Conservation (phyloP, 805 yeast genomes). For the Lachancea dasiensis region DNA sequence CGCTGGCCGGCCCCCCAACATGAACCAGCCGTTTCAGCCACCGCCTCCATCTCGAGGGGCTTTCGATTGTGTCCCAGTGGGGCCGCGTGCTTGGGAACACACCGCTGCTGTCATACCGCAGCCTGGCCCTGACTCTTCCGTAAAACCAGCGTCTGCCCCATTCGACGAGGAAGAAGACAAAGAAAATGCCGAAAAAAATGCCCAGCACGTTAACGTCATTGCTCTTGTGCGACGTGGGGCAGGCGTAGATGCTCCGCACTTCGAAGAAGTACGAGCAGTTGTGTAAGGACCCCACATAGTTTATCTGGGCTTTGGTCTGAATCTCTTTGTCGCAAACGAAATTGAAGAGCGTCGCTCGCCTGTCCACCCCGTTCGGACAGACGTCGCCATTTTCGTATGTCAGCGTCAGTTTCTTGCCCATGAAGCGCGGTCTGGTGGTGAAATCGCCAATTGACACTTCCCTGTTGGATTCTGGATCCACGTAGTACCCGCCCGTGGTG, state of each 20-base stretch:
- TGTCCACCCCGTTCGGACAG: constrained; percentile 49
- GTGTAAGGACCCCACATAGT: constrained; percentile 63
- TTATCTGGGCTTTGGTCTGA: constrained; percentile 53
- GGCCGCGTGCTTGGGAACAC: constrained; percentile 34
- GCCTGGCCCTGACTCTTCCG: constrained; percentile 14
- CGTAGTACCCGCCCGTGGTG: constrained; percentile 50
- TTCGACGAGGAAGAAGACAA: constrained; percentile 36
- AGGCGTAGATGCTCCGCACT: constrained; percentile 77
- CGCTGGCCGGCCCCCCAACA: background rate
- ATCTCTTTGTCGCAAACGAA: constrained; percentile 78
- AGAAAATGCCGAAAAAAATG: constrained; percentile 52
- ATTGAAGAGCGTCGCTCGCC: constrained; percentile 60
- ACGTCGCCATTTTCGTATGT: constrained; percentile 65
- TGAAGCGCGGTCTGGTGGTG: constrained; percentile 53
- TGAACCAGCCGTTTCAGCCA: constrained; percentile 5
- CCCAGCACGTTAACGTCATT: constrained; percentile 61
- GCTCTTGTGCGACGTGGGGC: constrained; percentile 68
- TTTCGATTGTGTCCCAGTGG: constrained; percentile 27
- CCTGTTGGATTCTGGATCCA: constrained; percentile 34
- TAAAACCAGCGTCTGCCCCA: constrained; percentile 32
- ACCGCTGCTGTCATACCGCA: constrained; percentile 7
- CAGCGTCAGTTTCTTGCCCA: constrained; percentile 66
- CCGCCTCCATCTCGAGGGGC: constrained; percentile 15
- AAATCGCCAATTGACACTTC: constrained; percentile 54
- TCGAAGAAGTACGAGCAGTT: constrained; percentile 83